phyloP scores from a whole-genome alignment of 2,329 filamentous ascomycete species.

The Nectriaceae sp. region DNA sequence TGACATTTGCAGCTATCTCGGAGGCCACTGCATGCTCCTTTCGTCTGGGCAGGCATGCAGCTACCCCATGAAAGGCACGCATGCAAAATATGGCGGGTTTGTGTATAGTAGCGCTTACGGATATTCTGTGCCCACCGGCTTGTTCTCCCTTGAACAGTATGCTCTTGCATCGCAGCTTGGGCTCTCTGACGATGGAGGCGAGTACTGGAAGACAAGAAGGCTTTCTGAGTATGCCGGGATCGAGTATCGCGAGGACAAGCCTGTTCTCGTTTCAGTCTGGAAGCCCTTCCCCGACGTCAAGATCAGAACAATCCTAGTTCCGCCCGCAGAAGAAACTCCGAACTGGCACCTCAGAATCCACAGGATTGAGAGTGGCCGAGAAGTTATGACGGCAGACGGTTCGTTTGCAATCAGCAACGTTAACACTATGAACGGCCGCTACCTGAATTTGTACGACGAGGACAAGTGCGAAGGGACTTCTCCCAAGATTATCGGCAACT shows the following conservation, averaged over 20 bases:
- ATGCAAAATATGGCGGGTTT: constrained; percentile 50
- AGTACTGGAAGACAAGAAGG: constrained; percentile 77
- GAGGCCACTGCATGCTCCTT: constrained; percentile 49
- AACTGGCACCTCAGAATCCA: constrained; percentile 74
- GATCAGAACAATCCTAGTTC: constrained; percentile 65
- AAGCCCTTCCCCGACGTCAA: constrained; percentile 69
- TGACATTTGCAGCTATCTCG: constrained; percentile 79
- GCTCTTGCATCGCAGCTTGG: constrained; percentile 75
- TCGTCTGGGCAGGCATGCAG: constrained; percentile 41
- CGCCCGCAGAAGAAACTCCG: constrained; percentile 56
- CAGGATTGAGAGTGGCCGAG: constrained; percentile 58
- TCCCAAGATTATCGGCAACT: constrained; percentile 61
- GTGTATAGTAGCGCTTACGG: constrained; percentile 50
- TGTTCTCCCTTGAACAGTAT: constrained; percentile 75
- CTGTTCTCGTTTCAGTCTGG: constrained; percentile 70
- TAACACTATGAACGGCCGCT: constrained; percentile 48
- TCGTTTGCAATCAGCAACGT: constrained; percentile 69
- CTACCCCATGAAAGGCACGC: constrained; percentile 40
- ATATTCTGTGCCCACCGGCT: constrained; percentile 47
- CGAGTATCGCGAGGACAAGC: constrained; percentile 53
- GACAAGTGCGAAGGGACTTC: constrained; percentile 50
- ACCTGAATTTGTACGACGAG: constrained; percentile 51
- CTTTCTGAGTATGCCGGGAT: constrained; percentile 66
- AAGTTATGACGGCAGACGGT: constrained; percentile 72
- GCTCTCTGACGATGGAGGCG: constrained; percentile 74